Percentiles rank a stretch among this genome's conserved stretches.
Evolutionary conservation across 2,329 filamentous ascomycete genomes (phyloP).

Genomic region (Pseudofabraea citricarpa): DNA sequence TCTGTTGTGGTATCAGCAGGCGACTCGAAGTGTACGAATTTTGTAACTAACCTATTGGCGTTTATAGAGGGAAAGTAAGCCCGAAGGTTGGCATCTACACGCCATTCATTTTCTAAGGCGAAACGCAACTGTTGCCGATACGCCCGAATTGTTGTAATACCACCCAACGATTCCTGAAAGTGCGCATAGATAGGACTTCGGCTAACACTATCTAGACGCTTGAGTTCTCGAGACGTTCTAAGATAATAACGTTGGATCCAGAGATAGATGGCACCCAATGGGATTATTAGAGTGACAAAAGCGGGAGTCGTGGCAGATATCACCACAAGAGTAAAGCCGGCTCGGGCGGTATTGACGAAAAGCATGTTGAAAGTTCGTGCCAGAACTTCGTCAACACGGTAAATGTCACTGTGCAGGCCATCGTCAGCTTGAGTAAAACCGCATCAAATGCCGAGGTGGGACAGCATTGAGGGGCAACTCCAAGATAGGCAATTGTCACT

Average conservation of each 20-base stretch:
- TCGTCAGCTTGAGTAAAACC: constrained; percentile 17
- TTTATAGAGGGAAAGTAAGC: constrained; percentile 96
- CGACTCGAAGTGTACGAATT: background rate
- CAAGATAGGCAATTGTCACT: no score
- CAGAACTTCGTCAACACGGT: constrained; percentile 57
- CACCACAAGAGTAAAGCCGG: constrained; percentile 78
- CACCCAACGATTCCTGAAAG: constrained; percentile 94
- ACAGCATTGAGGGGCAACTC: no score
- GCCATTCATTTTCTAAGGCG: constrained; percentile 92
- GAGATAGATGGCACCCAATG: constrained; percentile 75
- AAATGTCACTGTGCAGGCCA: constrained; percentile 40
- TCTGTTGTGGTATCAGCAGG: constrained; percentile 45
- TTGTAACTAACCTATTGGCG: constrained; percentile 40
- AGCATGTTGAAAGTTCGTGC: constrained; percentile 98
- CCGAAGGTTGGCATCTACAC: constrained; percentile 87
- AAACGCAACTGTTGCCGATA: constrained; percentile 88
- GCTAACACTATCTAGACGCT: constrained; percentile 91
- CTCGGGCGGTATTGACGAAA: constrained; percentile 70
- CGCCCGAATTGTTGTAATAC: constrained; percentile 90
- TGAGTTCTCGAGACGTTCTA: constrained; percentile 90
- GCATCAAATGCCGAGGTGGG: constrained; percentile 10
- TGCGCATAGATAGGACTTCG: constrained; percentile 96
- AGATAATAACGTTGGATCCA: constrained; percentile 97
- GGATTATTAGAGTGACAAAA: constrained; percentile 77
- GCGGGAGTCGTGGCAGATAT: constrained; percentile 77